phyloP scores from a whole-genome alignment of 2,329 filamentous ascomycete species.

The Chaetomiaceae sp. region DNA sequence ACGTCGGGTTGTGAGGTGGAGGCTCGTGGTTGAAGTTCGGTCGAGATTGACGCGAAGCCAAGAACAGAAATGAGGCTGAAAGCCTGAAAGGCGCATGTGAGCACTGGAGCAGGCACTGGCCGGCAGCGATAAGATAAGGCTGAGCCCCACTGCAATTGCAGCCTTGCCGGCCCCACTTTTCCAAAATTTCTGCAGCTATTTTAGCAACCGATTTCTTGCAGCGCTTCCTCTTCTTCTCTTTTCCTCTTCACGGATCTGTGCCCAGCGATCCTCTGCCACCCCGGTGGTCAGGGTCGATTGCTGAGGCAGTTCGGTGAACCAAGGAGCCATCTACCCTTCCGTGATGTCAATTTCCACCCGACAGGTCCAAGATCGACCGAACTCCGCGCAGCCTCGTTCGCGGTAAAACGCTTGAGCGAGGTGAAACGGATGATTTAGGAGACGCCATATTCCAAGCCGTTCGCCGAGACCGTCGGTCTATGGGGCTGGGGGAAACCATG shows the following conservation, averaged over 20 bases:
- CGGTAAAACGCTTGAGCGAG: constrained; percentile 64
- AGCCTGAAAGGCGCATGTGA: not conserved
- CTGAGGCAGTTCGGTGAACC: constrained; percentile 77
- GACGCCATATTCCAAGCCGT: constrained; percentile 88
- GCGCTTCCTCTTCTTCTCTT: constrained; percentile 31
- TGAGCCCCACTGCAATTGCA: not conserved
- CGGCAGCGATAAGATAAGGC: constrained; percentile 21
- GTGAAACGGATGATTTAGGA: constrained; percentile 49
- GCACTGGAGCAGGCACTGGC: not conserved
- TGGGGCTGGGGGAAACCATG: constrained; percentile 94
- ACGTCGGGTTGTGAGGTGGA: not conserved
- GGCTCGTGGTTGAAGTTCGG: not conserved
- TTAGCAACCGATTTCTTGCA: constrained; percentile 9
- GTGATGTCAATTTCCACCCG: constrained; percentile 91
- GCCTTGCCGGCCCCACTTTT: constrained; percentile 21
- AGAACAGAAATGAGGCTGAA: constrained; percentile 7
- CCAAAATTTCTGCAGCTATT: constrained; percentile 31
- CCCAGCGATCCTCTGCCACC: constrained; percentile 67
- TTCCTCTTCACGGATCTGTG: constrained; percentile 72
- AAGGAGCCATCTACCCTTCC: constrained; percentile 69
- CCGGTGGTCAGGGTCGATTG: constrained; percentile 64
- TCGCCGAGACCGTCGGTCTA: constrained; percentile 82
- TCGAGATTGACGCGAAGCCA: not conserved
- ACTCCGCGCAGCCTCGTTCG: constrained; percentile 63
- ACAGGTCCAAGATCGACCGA: constrained; percentile 85